Conservation (phyloP, 768 basidiomycete genomes). For the Kwoniella mangroviensis region DNA sequence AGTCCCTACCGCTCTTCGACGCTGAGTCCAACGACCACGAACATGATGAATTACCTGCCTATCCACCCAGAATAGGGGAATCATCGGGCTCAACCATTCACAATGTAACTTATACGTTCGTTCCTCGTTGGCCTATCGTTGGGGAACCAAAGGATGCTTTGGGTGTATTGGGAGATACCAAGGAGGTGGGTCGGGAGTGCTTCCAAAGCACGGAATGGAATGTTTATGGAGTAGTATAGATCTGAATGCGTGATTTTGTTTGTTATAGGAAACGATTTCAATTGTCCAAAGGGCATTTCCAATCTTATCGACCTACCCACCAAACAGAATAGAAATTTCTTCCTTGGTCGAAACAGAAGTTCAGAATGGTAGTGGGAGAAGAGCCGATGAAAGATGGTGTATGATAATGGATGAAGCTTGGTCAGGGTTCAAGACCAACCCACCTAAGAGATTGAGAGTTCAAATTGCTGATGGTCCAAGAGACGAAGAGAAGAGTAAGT, state of each 20-base stretch:
- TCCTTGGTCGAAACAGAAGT: conserved; percentile 10
- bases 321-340: conserved; percentile 38
- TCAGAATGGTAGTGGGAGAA: conserved; percentile 25
- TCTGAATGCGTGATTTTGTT: not conserved
- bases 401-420: conserved; percentile 1
- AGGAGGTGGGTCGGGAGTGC: conserved; percentile 32
- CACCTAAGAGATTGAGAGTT: not conserved
- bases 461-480: not conserved
- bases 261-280: conserved; percentile 32
- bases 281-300: conserved; percentile 37
- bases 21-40: conserved; percentile 8
- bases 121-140: conserved; percentile 34
- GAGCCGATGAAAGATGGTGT: not conserved
- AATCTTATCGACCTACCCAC: conserved; percentile 20
- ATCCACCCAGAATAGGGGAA: conserved; percentile 22
- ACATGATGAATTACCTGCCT: conserved; percentile 6
- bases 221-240: no score
- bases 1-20: conserved; percentile 9
- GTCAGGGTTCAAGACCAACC: not conserved
- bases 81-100: not conserved
- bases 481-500: not conserved
- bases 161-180: conserved; percentile 34
- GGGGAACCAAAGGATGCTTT: conserved; percentile 32
- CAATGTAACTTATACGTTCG: conserved; percentile 40
- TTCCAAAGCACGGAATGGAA: no score